Conservation (phyloP, 2,329 filamentous ascomycete species). For the Ophiocordyceps camponoti-saundersi region DNA sequence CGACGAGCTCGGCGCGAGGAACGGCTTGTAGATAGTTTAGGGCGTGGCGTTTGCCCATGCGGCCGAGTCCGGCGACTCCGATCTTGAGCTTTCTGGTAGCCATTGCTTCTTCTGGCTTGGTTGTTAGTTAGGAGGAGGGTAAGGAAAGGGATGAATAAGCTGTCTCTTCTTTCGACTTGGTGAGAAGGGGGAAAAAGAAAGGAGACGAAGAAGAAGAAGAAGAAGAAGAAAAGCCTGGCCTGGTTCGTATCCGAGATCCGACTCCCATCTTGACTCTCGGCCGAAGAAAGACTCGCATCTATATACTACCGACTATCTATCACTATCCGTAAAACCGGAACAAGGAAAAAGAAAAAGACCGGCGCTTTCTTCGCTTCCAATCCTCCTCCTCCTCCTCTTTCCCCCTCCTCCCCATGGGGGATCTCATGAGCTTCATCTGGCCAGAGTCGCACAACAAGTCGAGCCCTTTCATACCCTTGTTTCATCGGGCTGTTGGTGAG, state of each 20-base stretch:
- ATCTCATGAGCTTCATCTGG: neutral
- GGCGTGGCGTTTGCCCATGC: constrained; percentile 35
- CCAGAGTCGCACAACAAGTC: neutral
- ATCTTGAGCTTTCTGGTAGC: constrained; percentile 18
- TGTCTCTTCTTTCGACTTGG: too few species aligned
- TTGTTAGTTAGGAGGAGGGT: neutral
- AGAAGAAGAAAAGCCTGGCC: too few species aligned
- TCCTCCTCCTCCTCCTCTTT: neutral
- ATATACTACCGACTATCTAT: too few species aligned
- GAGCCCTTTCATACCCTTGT: neutral
- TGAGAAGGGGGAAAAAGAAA: too few species aligned
- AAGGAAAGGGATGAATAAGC: neutral
- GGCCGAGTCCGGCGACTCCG: constrained; percentile 30
- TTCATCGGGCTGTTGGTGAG: neutral
- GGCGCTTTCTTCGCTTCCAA: neutral
- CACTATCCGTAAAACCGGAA: too few species aligned
- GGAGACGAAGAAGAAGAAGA: too few species aligned
- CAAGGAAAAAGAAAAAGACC: neutral
- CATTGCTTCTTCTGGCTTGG: constrained; percentile 2
- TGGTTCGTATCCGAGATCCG: too few species aligned
- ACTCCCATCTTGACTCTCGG: too few species aligned
- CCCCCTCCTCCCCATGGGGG: too few species aligned
- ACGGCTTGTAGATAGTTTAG: constrained; percentile 26
- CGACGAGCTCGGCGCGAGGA: constrained; percentile 29
- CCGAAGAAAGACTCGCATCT: too few species aligned